A percentile compares a stretch with the other conserved stretches of the same genome.
phyloP scores from a whole-genome alignment of 208 protist genomes.

The Lotmaria passim region DNA sequence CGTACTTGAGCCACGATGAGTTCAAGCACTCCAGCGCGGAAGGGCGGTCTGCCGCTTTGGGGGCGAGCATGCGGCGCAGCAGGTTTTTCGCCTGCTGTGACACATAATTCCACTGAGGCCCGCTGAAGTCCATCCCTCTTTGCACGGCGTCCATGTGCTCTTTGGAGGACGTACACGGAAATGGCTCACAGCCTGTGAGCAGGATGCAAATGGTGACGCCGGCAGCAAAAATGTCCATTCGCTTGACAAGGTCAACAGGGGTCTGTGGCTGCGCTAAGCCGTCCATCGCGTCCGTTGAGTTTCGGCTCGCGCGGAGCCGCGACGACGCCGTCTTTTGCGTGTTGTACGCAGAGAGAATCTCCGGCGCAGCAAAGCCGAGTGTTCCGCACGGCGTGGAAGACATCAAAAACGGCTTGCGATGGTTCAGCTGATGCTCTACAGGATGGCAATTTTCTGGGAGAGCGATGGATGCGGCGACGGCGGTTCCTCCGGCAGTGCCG shows the following conservation, averaged over 20 bases:
- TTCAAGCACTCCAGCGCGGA: conserved; percentile 55
- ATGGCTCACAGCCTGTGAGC: conserved; percentile 63
- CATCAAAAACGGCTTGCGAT: conserved; percentile 20
- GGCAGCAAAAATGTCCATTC: conserved; percentile 71
- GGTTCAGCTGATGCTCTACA: conserved; percentile 3
- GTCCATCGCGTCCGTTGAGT: conserved; percentile 6
- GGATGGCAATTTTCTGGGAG: neutral
- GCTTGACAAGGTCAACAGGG: conserved; percentile 48
- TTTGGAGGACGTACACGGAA: conserved; percentile 43
- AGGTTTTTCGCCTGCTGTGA: conserved; percentile 49
- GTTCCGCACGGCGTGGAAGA: conserved; percentile 58
- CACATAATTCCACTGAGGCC: conserved; percentile 52
- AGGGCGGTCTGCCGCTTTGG: conserved; percentile 41
- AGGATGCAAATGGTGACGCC: conserved; percentile 63
- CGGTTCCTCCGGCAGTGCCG: neutral
- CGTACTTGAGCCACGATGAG: conserved; percentile 41
- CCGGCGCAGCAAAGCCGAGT: conserved; percentile 58
- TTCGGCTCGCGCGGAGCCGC: conserved; percentile 12
- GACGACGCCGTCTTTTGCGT: conserved; percentile 23
- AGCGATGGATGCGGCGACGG: neutral
- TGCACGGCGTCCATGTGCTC: conserved; percentile 51
- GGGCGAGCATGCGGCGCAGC: conserved; percentile 48
- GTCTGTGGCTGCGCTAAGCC: conserved; percentile 27
- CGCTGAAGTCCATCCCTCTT: conserved; percentile 45
- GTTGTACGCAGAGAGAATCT: conserved; percentile 58